Evolutionary conservation across 768 basidiomycete genomes (phyloP).

Genomic region (Russula vinacea): DNA sequence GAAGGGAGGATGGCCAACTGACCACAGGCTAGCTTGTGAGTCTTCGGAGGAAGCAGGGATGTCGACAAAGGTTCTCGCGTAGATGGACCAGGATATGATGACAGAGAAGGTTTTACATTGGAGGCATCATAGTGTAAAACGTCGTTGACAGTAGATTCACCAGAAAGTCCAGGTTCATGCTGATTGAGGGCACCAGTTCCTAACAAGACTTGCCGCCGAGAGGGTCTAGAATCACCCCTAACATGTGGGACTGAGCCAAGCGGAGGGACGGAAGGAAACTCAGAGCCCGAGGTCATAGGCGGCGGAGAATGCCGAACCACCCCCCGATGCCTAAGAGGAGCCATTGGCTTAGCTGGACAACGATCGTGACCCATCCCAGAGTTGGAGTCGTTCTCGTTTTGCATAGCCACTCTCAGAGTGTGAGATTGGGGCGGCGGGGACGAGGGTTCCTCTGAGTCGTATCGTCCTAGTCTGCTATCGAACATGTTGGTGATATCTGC

Average conservation of each 20-base stretch:
- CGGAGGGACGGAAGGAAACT: background rate
- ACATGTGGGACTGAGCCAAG: background rate
- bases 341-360: background rate
- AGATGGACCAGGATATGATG: background rate
- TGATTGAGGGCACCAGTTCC: slow-evolving; percentile 5
- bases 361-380: background rate
- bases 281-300: background rate
- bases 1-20: slow-evolving; percentile 52
- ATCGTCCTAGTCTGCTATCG: background rate
- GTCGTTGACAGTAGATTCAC: background rate
- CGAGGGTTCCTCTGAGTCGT: background rate
- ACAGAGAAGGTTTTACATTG: background rate
- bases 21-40: slow-evolving; percentile 49
- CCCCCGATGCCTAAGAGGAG: background rate
- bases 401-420: background rate
- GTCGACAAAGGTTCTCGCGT: slow-evolving; percentile 22
- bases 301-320: background rate
- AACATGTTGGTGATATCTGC: slow-evolving; percentile 25
- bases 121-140: background rate
- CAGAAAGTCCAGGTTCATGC: background rate
- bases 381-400: background rate
- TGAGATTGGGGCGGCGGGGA: slow-evolving; percentile 9
- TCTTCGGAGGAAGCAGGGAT: slow-evolving; percentile 37
- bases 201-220: slow-evolving; percentile 4
- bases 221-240: background rate